Base-by-base conservation (phyloP, 2,329 filamentous ascomycete genomes). In the Huntiella omanensis region DNA sequence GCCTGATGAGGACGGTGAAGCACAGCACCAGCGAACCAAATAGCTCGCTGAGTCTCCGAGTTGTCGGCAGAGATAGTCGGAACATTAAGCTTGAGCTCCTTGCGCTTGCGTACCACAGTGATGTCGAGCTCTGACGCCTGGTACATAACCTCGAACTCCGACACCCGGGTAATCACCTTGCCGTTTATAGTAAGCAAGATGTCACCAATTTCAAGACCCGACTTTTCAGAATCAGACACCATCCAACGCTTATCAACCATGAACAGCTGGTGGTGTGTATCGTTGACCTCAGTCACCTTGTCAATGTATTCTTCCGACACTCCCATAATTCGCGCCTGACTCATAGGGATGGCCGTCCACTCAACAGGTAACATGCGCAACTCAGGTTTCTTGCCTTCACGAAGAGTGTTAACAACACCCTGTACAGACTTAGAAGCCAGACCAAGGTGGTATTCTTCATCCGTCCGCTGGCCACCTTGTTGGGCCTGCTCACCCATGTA, bases 71-170 rank as follows among this genome's bases (percentile, higher is more conserved):
- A 74, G 1, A 94, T 85, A 0, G 91, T 98, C 0, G 81, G 79
- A 13, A 96, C 73, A 55, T 78, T 73, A 51, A 96, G 68, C 10
- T 66, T 66, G 57, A 93, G 68, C 64, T 93, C 82, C 55, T 86
- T 62, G 53, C 85, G 83, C 57, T 88, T 80, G 40, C 91, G 80
- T 17, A 98, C 78, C 53, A 98, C 80, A 48, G 87, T 71, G 2
- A 86, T 87, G 54, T 92, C 82, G 1, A 98, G 73, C 32, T 73
- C 61, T 50, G 88, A 80, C 57, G 92, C 77, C 54, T 82, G 79
- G 64, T 98, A 98, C 91, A 96, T 96, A 53, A 95, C 71, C 59
- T 98, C 91, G 38, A 98, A 73, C 61, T 98, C 86, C 0, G 81
- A 82, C 47, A 95, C 86, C 42, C 84, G 80, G 1, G 92, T 98